Conservation (phyloP, 202 grass and related monocot genomes). For the Schoenoplectus tabernaemontani region DNA sequence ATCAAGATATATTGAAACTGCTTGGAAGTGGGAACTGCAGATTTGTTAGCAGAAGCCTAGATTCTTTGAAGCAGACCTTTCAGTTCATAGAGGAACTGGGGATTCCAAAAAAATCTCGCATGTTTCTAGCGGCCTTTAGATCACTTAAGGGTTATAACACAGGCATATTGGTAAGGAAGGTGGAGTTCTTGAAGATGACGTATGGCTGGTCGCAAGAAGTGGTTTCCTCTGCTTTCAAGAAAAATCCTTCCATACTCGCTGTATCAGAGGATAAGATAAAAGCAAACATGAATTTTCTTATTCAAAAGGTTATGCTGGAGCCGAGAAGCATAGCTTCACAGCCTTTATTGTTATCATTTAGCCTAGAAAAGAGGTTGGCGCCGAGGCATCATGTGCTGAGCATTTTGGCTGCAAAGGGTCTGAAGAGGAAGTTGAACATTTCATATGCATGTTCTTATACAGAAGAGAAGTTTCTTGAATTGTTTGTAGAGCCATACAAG, state of each 20-base stretch:
- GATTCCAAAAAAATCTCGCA: too few relatives aligned
- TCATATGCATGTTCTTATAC: conserved; percentile 24
- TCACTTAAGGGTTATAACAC: background rate
- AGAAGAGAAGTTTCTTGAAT: conserved; percentile 42
- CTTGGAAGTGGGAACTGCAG: conserved; percentile 17
- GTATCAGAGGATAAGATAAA: conserved; percentile 40
- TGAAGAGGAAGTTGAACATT: conserved; percentile 31
- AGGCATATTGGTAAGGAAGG: conserved; percentile 40
- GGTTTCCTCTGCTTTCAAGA: conserved; percentile 43
- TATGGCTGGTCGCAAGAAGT: conserved; percentile 56
- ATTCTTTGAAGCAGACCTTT: conserved; percentile 38
- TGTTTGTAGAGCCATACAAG: conserved; percentile 40
- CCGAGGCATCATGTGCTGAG: conserved; percentile 38
- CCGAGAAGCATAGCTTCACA: conserved; percentile 30
- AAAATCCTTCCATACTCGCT: conserved; percentile 37
- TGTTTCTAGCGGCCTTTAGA: background rate
- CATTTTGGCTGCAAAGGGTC: conserved; percentile 28
- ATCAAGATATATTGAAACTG: conserved; percentile 32
- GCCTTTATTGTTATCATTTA: conserved; percentile 32
- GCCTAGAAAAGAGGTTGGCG: conserved; percentile 44
- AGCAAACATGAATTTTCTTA: conserved; percentile 37
- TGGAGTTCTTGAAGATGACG: conserved; percentile 33
- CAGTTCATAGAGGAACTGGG: too few relatives aligned
- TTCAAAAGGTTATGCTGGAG: conserved; percentile 31
- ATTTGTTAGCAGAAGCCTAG: conserved; percentile 12